Conservation (phyloP, 1,139 yeast species). For the Hansenula sp. region DNA sequence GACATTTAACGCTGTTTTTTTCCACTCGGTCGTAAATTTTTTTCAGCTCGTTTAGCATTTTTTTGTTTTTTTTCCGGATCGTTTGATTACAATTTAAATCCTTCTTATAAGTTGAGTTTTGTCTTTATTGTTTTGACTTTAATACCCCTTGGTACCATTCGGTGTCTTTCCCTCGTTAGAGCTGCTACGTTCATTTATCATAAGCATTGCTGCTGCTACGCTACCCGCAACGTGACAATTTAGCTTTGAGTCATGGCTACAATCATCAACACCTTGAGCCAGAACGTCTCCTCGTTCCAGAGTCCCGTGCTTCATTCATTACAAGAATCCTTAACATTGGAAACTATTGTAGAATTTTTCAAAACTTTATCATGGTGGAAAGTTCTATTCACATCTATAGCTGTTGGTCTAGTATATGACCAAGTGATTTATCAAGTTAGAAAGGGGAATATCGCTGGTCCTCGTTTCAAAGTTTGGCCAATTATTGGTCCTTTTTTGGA, state of each 20-base stretch:
- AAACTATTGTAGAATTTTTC: not conserved
- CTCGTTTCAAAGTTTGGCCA: constrained; percentile 83
- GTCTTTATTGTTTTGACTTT: not conserved
- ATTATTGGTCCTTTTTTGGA: constrained; percentile 95
- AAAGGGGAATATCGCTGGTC: constrained; percentile 91
- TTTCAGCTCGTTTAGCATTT: not conserved
- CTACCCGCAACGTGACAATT: no score
- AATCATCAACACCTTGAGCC: constrained; percentile 13
- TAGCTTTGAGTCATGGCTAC: constrained; percentile 17
- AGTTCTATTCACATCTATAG: constrained; percentile 44
- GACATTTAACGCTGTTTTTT: not conserved
- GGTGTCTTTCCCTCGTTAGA: not conserved
- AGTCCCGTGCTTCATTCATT: constrained; percentile 8
- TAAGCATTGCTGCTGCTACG: no score
- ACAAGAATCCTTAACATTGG: constrained; percentile 7
- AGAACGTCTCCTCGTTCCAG: constrained; percentile 14
- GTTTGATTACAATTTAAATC: constrained; percentile 2
- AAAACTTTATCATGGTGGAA: constrained; percentile 43
- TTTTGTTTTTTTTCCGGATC: not conserved
- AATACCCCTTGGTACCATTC: not conserved
- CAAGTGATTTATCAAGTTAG: constrained; percentile 73
- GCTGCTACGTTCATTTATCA: not conserved
- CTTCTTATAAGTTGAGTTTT: not conserved
- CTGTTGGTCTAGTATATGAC: constrained; percentile 63
- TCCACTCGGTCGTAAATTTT: not conserved